Evolutionary conservation across 345 rosid genomes (phyloP), one percentile per base, ranked within the genome.

Genomic region (Nasturtium officinale): DNA sequence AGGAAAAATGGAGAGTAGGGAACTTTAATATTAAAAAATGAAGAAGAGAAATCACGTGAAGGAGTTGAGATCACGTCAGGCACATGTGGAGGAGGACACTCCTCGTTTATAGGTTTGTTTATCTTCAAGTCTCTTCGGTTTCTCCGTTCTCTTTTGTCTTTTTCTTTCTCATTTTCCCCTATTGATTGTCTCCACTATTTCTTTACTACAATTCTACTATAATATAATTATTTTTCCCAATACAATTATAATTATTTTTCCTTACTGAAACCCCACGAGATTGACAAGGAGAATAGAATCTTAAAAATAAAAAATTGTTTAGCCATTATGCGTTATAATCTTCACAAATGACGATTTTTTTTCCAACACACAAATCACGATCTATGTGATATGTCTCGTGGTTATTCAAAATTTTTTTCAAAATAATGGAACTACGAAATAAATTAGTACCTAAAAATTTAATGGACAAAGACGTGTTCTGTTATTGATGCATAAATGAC

Each of bases 121-220:
- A 30, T 51, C 23, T 35, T 26, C 59, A 43, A 26, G 52, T 46
- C 42, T 71, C 76, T 70, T 77, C 60, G 80, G 76, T 77, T 71
- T 77, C 80, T 77, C 80, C 80, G 80, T 77, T 77, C 54, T 63
- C 60, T 69, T 63, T 76, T 62, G 75, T 69, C 71, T 47, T 61
- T 28, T 67, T 29, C 16, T 38, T 40, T 30, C 18, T 26, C 45
- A 5, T n/a, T 58, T 46, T 38, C 5, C 0, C 2, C 18, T 9
- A 17, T 23, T n/a, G n/a, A n/a, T n/a, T n/a, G n/a, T n/a, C n/a
- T n/a, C 0, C 59, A 29, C 25, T 18, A 9, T 42, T 55, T 28
- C 16, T 12, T 4, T 17, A 56, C 61, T 32, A 30, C 23, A 18
- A 18, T 2, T 47, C 50, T 45, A 45, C 50, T n/a, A 26, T 52